Evolutionary conservation across 441 rosid species (phyloP), one percentile per base, ranked within the genome.

Genomic region (Adansonia rubrostipa): DNA sequence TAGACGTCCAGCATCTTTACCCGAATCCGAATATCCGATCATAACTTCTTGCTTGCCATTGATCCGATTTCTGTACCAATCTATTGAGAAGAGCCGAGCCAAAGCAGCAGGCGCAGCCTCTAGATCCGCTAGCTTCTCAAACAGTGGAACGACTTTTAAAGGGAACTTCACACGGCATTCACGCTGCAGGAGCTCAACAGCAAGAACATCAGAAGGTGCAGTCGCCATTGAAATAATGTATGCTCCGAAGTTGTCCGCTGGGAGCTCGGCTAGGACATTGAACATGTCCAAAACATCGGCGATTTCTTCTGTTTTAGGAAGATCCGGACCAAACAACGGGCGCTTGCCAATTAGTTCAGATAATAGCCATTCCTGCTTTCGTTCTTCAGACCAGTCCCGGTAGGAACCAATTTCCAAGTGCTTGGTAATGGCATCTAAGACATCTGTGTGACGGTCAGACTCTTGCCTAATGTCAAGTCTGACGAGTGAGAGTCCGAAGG

Each of bases 171-270:
- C 96, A 14, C 78, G 98, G 82, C 99, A 92, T 66, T 96, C 99
- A 0, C 99, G 96, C 56, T 96, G 99, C 74, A 95, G 82, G 72
- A 95, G 95, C 90, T 95, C 99, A 33, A 95, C 99, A 7, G 97
- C 99, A 75, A 96, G 92, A 70, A 93, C 98, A 86, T 96, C 98
- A 47, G 96, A 92, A 54, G 98, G 88, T 0, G 98, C 86, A 22
- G 99, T 96, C 51, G 98, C 99, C 99, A 96, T 94, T 2, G 99
- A 96, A 79, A 96, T 96, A 73, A 96, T 96, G 80, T 96, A 96
- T 50, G 99, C 97, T 51, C 99, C 97, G 57, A 96, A 96, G 80
- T 85, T 87, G 78, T 96, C 99, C 4, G 88, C 28, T 19, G 99
- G 98, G 61, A 96, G 89, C 84, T 96, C 99, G 6, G 99, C 87